Conservation (phyloP, 768 basidiomycete species). For the Leccinum variicolor region DNA sequence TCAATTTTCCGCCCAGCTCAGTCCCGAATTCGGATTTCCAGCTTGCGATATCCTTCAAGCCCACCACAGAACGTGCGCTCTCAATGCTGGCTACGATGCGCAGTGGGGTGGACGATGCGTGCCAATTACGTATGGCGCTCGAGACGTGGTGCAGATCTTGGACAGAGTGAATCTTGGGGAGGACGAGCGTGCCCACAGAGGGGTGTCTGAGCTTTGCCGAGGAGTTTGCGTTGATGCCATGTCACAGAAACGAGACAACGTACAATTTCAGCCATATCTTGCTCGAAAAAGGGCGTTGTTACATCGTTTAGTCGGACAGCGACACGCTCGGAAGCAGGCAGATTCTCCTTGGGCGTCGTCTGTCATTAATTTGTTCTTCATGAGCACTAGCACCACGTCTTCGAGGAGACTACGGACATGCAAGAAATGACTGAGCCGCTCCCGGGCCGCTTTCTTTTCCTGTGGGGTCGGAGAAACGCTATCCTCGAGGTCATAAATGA, state of each 20-base stretch:
- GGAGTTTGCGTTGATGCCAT: slow-evolving; percentile 1
- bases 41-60: slow-evolving; percentile 64
- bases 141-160: slow-evolving; percentile 65
- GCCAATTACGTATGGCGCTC: slow-evolving; percentile 23
- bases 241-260: slow-evolving; percentile 9
- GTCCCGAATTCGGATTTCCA: slow-evolving; percentile 55
- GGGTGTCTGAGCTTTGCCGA: slow-evolving; percentile 40
- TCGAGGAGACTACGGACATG: slow-evolving; percentile 36
- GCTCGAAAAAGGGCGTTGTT: slow-evolving; percentile 59
- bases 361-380: slow-evolving; percentile 10
- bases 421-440: slow-evolving; percentile 53
- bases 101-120: slow-evolving; percentile 37
- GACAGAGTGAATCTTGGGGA: slow-evolving; percentile 80
- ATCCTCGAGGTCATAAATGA: slow-evolving; percentile 90
- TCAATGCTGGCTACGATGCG: slow-evolving; percentile 81
- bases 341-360: slow-evolving; percentile 26
- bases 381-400: slow-evolving; percentile 10
- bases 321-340: slow-evolving; percentile 48
- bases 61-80: slow-evolving; percentile 70
- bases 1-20: slow-evolving; percentile 50
- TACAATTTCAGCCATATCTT: slow-evolving; percentile 63
- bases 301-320: slow-evolving; percentile 72
- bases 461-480: slow-evolving; percentile 61
- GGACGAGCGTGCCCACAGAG: slow-evolving; percentile 61
- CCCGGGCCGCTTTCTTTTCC: slow-evolving; percentile 60